Evolutionary conservation across 2,329 filamentous ascomycete species (phyloP).

Genomic region (Nectriaceae sp.): DNA sequence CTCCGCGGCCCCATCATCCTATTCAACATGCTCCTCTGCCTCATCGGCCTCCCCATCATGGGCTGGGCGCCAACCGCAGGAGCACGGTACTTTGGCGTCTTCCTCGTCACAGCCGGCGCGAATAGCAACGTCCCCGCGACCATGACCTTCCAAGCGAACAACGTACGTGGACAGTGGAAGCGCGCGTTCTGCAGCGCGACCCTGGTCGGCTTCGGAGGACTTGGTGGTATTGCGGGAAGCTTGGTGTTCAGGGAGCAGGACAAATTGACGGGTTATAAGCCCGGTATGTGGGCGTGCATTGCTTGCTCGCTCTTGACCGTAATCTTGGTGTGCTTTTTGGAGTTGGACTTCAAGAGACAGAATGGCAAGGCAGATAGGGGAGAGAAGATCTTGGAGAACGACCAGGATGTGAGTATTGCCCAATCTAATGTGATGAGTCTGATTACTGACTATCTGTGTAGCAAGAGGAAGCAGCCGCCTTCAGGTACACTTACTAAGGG

Average conservation of each 20-base stretch:
- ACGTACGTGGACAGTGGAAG: constrained; percentile 88
- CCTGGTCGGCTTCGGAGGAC: constrained; percentile 73
- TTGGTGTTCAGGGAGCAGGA: constrained; percentile 69
- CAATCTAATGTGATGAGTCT: neutral
- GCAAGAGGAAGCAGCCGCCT: constrained; percentile 31
- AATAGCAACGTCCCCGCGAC: constrained; percentile 76
- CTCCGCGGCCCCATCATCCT: constrained; percentile 67
- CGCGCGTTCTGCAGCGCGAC: constrained; percentile 77
- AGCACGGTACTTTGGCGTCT: constrained; percentile 73
- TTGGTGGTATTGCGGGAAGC: constrained; percentile 77
- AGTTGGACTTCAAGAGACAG: constrained; percentile 42
- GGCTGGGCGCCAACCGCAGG: constrained; percentile 60
- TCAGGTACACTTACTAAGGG: constrained; percentile 38
- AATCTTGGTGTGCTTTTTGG: constrained; percentile 44
- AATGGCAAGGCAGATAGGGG: constrained; percentile 56
- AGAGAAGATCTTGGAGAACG: constrained; percentile 52
- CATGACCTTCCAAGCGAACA: constrained; percentile 84
- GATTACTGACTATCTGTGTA: constrained; percentile 16
- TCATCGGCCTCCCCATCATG: constrained; percentile 73
- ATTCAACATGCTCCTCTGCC: constrained; percentile 64
- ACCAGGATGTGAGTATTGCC: constrained; percentile 45
- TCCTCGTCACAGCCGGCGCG: constrained; percentile 73
- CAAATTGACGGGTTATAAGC: constrained; percentile 50
- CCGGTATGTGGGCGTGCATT: constrained; percentile 58
- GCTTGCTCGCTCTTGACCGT: constrained; percentile 49